phyloP scores from a whole-genome alignment of 495 filamentous ascomycete genomes.

The Aspergillus asperescens region DNA sequence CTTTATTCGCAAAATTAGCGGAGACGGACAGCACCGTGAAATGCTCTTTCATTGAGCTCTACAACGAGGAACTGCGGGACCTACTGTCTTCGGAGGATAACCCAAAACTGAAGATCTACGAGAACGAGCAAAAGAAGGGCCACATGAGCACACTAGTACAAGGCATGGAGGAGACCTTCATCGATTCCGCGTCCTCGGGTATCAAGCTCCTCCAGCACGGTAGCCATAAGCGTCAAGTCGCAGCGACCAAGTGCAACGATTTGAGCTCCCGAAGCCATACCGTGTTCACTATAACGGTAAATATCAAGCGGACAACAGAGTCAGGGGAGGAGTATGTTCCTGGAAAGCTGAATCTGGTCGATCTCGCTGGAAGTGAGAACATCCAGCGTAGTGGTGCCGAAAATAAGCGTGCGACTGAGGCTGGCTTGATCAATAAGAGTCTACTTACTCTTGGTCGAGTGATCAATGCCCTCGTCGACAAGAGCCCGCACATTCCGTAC shows the following conservation, averaged over 20 bases:
- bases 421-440: constrained; percentile 96
- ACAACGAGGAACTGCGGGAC: constrained; percentile 95
- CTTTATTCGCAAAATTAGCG: constrained; percentile 79
- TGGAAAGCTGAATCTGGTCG: constrained; percentile 93
- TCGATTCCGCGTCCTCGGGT: constrained; percentile 76
- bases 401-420: constrained; percentile 94
- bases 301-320: constrained; percentile 73
- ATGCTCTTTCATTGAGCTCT: constrained; percentile 97
- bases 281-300: constrained; percentile 89
- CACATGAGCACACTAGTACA: constrained; percentile 78
- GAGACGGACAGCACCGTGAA: constrained; percentile 87
- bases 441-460: constrained; percentile 90
- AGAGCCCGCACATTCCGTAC: constrained; percentile 87
- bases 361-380: constrained; percentile 94
- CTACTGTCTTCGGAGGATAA: constrained; percentile 74
- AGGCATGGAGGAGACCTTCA: constrained; percentile 94
- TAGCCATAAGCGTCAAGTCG: constrained; percentile 90
- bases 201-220: constrained; percentile 85
- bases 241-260: constrained; percentile 97
- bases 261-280: constrained; percentile 94
- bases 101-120: constrained; percentile 88
- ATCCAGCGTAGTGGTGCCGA: constrained; percentile 95
- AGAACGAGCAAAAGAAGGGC: constrained; percentile 80
- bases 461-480: constrained; percentile 96
- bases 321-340: constrained; percentile 85